Conservation (phyloP, 2,329 filamentous ascomycete genomes). For the Biscogniauxia marginata region DNA sequence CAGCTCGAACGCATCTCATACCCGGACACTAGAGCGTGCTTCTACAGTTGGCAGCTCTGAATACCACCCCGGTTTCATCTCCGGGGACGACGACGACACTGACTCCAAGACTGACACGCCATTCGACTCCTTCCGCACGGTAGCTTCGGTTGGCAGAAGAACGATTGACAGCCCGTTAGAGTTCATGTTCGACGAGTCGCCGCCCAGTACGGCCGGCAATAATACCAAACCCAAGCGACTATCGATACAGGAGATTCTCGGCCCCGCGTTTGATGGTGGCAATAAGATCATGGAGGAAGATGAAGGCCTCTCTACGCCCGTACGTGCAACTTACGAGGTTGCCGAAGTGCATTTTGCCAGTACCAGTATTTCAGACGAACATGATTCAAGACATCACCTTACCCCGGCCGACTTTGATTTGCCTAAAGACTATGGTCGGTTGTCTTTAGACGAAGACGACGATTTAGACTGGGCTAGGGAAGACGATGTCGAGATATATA, state of each 20-base stretch:
- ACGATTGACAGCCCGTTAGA: slow-evolving; percentile 71
- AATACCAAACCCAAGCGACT: slow-evolving; percentile 50
- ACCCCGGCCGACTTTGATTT: slow-evolving; percentile 34
- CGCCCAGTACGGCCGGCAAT: slow-evolving; percentile 56
- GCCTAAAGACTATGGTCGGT: slow-evolving; percentile 44
- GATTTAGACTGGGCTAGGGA: slow-evolving; percentile 64
- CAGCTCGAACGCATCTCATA: slow-evolving; percentile 28
- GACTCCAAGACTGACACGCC: slow-evolving; percentile 75
- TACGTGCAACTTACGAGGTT: slow-evolving; percentile 38
- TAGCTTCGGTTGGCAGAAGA: slow-evolving; percentile 64
- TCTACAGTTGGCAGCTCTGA: slow-evolving; percentile 71
- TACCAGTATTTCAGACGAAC: slow-evolving; percentile 20
- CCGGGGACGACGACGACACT: slow-evolving; percentile 73
- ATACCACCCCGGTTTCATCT: slow-evolving; percentile 64
- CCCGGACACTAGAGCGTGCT: slow-evolving; percentile 48
- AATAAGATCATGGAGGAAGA: slow-evolving; percentile 63
- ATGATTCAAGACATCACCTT: slow-evolving; percentile 22
- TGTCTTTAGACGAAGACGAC: slow-evolving; percentile 61
- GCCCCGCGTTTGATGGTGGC: slow-evolving; percentile 52
- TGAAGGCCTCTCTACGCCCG: slow-evolving; percentile 53
- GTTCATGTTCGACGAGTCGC: slow-evolving; percentile 79
- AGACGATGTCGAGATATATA: slow-evolving; percentile 52
- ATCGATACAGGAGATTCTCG: slow-evolving; percentile 59
- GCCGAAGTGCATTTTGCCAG: slow-evolving; percentile 26
- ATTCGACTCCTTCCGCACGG: slow-evolving; percentile 74